Evolutionary conservation across 768 basidiomycete species (phyloP).

Genomic region (Trametes cinnabarina): DNA sequence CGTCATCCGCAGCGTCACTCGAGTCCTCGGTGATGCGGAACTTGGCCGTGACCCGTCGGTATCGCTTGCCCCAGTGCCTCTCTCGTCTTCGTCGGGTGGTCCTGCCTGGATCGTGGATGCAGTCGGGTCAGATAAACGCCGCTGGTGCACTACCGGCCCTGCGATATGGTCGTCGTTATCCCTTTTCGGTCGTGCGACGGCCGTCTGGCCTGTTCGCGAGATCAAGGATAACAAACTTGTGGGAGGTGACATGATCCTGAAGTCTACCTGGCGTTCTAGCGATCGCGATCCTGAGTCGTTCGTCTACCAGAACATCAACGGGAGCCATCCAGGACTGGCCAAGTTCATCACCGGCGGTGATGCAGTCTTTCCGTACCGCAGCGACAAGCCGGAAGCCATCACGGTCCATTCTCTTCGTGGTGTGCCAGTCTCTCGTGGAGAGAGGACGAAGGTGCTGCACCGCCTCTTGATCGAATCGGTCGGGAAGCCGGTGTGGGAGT

Average conservation of each 20-base stretch:
- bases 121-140: background rate
- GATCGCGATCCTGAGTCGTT: background rate
- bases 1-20: slow-evolving; percentile 22
- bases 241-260: background rate
- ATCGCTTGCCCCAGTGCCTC: background rate
- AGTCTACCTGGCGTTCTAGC: background rate
- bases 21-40: slow-evolving; percentile 1
- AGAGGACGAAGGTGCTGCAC: background rate
- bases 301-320: background rate
- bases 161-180: slow-evolving; percentile 16
- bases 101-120: background rate
- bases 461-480: slow-evolving; percentile 1
- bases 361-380: background rate
- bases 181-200: slow-evolving; percentile 18
- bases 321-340: background rate
- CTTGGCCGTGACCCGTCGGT: slow-evolving; percentile 11
- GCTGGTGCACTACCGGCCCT: slow-evolving; percentile 1
- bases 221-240: background rate
- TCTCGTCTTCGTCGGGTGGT: background rate
- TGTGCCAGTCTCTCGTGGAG: background rate
- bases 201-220: slow-evolving; percentile 13
- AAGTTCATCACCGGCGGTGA: background rate
- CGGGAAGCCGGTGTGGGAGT: slow-evolving; percentile 16
- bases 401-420: background rate
- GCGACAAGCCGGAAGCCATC: background rate